Evolutionary conservation across 805 yeast genomes (phyloP).

Genomic region (Nakazawaea pomicola): DNA sequence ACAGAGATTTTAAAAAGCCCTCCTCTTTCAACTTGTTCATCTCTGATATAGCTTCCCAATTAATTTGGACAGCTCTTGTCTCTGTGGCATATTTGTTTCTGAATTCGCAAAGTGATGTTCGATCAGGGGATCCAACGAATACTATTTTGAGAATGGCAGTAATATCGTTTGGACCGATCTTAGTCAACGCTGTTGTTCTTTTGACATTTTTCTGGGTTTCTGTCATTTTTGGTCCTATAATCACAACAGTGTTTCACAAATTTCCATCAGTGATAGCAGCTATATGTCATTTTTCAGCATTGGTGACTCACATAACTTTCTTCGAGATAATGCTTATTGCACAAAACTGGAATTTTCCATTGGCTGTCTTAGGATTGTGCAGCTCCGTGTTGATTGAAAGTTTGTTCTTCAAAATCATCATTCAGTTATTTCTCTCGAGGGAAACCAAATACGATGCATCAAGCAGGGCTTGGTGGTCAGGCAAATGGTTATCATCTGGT

Average conservation of each 20-base stretch:
- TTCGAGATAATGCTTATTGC: conserved; percentile 63
- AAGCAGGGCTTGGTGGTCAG: conserved; percentile 77
- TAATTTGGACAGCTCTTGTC: conserved; percentile 29
- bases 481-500: conserved; percentile 60
- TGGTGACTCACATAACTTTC: conserved; percentile 45
- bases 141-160: conserved; percentile 39
- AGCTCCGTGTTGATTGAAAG: conserved; percentile 52
- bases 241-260: conserved; percentile 35
- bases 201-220: conserved; percentile 40
- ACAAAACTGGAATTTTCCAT: conserved; percentile 62
- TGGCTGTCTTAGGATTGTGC: conserved; percentile 58
- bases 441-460: conserved; percentile 58
- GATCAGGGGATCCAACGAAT: conserved; percentile 28
- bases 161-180: conserved; percentile 43
- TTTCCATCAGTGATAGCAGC: conserved; percentile 53
- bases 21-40: conserved; percentile 38
- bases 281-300: conserved; percentile 47
- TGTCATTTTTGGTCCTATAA: conserved; percentile 42
- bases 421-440: conserved; percentile 48
- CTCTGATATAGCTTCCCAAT: conserved; percentile 35
- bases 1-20: conserved; percentile 44
- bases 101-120: conserved; percentile 45
- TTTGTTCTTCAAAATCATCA: conserved; percentile 47
- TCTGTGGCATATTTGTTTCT: conserved; percentile 46
- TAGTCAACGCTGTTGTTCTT: conserved; percentile 35